Base-by-base conservation (phyloP, 805 yeast species). In the Nakazawaea wickerhamii region DNA sequence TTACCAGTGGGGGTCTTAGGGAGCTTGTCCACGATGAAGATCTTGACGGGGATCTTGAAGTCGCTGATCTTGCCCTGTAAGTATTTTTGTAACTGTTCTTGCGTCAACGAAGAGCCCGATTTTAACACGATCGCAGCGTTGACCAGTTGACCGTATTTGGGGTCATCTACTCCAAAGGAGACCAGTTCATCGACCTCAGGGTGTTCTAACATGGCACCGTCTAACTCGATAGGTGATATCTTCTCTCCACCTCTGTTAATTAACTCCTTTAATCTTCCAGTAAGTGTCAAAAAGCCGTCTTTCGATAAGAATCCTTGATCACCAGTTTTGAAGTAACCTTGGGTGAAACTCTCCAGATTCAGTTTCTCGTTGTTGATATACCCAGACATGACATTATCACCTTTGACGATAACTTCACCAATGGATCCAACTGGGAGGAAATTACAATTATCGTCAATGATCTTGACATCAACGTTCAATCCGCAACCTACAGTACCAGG, bases 1-100 rank as follows among this genome's bases (percentile, higher is more conserved):
- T 82, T 82, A 20, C 89, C 90, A 1, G 90, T 82, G 5, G 90
- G 83, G 2, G 87, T 80, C 67, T 82, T 82, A 49, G 89, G 89
- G 59, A 82, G 67, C 20, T 67, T 64, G 13, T 79, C 73, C 7
- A 81, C 77, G 53, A 82, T 73, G 56, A 66, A 78, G 35, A 79
- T 65, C 59, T 67, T 70, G 14, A 57, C 63, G 1, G 90, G 89
- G 10, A 82, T 65, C 60, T 82, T 82, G 64, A 78, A 81, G 36
- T 65, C 56, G 22, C 85, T 66, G 3, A 81, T 61, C 50, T 68
- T 71, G 10, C 56, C 61, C 9, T 56, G 55, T 57, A 82, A 54
- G 52, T 64, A 79, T 7, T 60, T 51, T 43, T 64, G 63, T 35
- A 81, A 58, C 28, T 79, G 83, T 22, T 64, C 53, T 36, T 64